phyloP scores from a whole-genome alignment of 345 rosid species.

The Lagerstroemia speciosa region DNA sequence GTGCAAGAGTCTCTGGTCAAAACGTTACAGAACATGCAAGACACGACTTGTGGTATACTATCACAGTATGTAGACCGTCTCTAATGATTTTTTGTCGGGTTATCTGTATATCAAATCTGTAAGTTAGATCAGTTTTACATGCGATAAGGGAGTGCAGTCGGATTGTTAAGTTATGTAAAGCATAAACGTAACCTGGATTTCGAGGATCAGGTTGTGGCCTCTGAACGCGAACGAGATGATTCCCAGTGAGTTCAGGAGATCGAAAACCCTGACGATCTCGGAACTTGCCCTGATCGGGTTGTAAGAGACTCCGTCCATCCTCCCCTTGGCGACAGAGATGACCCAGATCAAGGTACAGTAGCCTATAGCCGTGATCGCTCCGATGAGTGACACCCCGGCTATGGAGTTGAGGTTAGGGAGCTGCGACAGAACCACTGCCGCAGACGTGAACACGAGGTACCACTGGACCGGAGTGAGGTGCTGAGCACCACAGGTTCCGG shows the following conservation, averaged over 20 bases:
- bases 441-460: slow-evolving; percentile 39
- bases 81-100: too few relatives aligned
- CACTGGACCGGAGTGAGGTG: slow-evolving; percentile 48
- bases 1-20: too few relatives aligned
- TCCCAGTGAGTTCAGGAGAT: slow-evolving; percentile 47
- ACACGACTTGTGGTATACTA: too few relatives aligned
- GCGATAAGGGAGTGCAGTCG: neutral
- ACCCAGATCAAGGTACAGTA: slow-evolving; percentile 55
- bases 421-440: slow-evolving; percentile 42
- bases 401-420: slow-evolving; percentile 61
- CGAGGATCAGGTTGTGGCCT: slow-evolving; percentile 66
- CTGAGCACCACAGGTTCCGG: slow-evolving; percentile 21
- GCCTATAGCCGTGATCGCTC: slow-evolving; percentile 37
- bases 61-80: too few relatives aligned
- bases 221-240: slow-evolving; percentile 58
- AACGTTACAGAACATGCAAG: too few relatives aligned
- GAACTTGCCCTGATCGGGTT: slow-evolving; percentile 7
- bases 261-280: slow-evolving; percentile 22
- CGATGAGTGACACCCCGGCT: slow-evolving; percentile 50
- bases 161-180: neutral
- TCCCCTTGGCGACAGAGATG: slow-evolving; percentile 33
- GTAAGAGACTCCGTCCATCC: slow-evolving; percentile 34
- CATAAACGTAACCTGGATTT: slow-evolving; percentile 52
- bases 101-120: neutral
- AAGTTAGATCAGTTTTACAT: neutral